These are phyloP conservation scores for Aspergillus sclerotialis DNA, from an alignment of 2,329 filamentous ascomycete genomes.

Conservation along the genomic window DNA sequence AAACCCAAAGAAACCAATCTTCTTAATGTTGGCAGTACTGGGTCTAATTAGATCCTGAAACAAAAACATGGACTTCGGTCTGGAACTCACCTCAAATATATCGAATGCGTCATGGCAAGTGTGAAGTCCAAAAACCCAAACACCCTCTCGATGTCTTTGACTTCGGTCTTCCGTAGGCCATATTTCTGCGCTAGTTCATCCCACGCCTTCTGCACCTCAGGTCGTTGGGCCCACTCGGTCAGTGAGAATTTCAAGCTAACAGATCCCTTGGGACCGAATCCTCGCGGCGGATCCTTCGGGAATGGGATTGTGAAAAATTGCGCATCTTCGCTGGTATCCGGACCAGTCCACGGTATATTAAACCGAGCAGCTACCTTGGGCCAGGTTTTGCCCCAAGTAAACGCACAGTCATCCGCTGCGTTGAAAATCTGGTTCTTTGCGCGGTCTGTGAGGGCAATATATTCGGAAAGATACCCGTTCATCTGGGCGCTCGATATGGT, in stretches of 20 bases:
- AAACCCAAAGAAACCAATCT: slow-evolving; percentile 27
- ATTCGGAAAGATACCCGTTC: slow-evolving; percentile 46
- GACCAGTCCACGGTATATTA: slow-evolving; percentile 30
- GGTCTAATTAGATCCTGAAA: neutral
- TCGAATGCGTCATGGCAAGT: slow-evolving; percentile 22
- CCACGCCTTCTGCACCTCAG: slow-evolving; percentile 42
- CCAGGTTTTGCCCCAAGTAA: slow-evolving; percentile 46
- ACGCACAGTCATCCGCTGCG: slow-evolving; percentile 37
- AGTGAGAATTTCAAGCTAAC: slow-evolving; percentile 37
- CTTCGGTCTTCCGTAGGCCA: slow-evolving; percentile 32
- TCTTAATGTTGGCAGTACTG: slow-evolving; percentile 23
- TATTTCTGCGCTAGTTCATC: slow-evolving; percentile 37
- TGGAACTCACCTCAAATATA: slow-evolving; percentile 22
- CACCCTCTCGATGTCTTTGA: slow-evolving; percentile 39
- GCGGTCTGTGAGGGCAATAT: slow-evolving; percentile 39
- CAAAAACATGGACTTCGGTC: neutral
- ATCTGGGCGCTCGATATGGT: slow-evolving; percentile 40
- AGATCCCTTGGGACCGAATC: slow-evolving; percentile 39
- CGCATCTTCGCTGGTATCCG: slow-evolving; percentile 12
- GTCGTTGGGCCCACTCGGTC: slow-evolving; percentile 39
- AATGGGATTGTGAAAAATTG: slow-evolving; percentile 15
- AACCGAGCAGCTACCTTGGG: slow-evolving; percentile 42
- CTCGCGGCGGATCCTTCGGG: slow-evolving; percentile 21
- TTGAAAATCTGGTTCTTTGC: slow-evolving; percentile 45
- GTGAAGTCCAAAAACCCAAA: slow-evolving; percentile 43